Base-by-base conservation (phyloP, 306 rosid species). In the Nissolia schottii region DNA sequence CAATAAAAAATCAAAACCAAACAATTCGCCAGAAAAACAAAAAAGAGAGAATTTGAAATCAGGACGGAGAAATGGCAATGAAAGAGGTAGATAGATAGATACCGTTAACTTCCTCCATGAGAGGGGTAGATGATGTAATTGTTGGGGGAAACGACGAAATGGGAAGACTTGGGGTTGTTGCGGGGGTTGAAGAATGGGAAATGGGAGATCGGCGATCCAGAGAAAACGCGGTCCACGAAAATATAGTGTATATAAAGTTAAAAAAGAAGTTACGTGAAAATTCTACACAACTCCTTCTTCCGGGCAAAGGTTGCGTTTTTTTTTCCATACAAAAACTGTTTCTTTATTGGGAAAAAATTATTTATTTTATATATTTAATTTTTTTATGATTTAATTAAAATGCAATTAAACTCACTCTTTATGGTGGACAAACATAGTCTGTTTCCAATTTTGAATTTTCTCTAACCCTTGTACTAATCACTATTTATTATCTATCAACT, bases 61-160 rank as follows among this genome's bases (percentile, higher is more conserved):
- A 27, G 38, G 31, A 28, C 0, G n/a, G 1, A 51, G 9, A 61
- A 63, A 58, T 0, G 53, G 29, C 0, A 60, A 19, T 48, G 48
- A 38, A 4, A 59, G 0, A 5, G 25, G n/a, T n/a, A 20, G 66
- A 69, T 6, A 1, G 2, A 28, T 31, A n/a, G 3, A 45, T 71
- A 84, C 85, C 84, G 16, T 75, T 75, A 81, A 80, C 72, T 81
- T 84, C 80, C 55, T 74, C 88, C 85, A 84, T 81, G 38, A n/a
- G 10, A 70, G 51, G 29, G 73, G n/a, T n/a, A n/a, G n/a, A 77
- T 0, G 66, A 77, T 66, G 73, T 10, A 51, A 66, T 34, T 3
- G 5, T 23, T 38, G 15, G 25, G 57, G 34, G 57, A 31, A 79
- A 54, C 3, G 20, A 67, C 25, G 62, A 28, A 59, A 56, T 43